Conservation (phyloP, 1,284 basidiomycete genomes). For the Nidula niveotomentosa region DNA sequence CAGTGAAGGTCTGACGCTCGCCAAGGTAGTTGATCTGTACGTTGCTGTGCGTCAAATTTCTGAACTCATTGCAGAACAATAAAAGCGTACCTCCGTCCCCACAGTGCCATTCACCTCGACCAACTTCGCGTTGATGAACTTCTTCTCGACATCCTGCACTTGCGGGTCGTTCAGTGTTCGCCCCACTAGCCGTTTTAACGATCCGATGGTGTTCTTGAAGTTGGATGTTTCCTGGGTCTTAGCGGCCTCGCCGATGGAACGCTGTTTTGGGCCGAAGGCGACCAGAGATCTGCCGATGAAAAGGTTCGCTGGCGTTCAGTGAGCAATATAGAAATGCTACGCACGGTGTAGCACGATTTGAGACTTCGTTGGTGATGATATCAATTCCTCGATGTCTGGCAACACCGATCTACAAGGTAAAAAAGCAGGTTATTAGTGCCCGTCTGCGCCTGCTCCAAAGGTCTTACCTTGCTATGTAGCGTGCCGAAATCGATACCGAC, state of each 20-base stretch:
- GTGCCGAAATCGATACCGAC: slow-evolving; percentile 93
- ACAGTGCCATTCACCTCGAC: slow-evolving; percentile 82
- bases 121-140: slow-evolving; percentile 84
- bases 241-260: slow-evolving; percentile 88
- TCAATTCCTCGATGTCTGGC: slow-evolving; percentile 92
- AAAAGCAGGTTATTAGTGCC: slow-evolving; percentile 11
- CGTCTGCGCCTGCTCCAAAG: slow-evolving; percentile 4
- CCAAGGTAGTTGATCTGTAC: slow-evolving; percentile 83
- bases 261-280: slow-evolving; percentile 87
- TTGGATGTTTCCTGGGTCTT: slow-evolving; percentile 98
- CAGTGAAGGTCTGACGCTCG: slow-evolving; percentile 75
- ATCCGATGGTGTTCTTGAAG: slow-evolving; percentile 94
- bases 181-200: slow-evolving; percentile 86
- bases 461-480: slow-evolving; percentile 76
- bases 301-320: not conserved
- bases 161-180: slow-evolving; percentile 77
- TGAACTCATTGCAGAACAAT: slow-evolving; percentile 1
- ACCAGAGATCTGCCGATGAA: slow-evolving; percentile 73
- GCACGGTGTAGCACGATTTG: slow-evolving; percentile 91
- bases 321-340: slow-evolving; percentile 22
- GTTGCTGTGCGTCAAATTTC: slow-evolving; percentile 4
- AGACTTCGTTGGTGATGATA: slow-evolving; percentile 95
- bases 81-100: slow-evolving; percentile 72
- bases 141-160: slow-evolving; percentile 80
- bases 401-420: slow-evolving; percentile 75